Percentiles rank a stretch among this genome's conserved stretches.
Evolutionary conservation across 371 early-diverging fungal genomes (phyloP).

Genomic region (Caulochytrium protostelioides): DNA sequence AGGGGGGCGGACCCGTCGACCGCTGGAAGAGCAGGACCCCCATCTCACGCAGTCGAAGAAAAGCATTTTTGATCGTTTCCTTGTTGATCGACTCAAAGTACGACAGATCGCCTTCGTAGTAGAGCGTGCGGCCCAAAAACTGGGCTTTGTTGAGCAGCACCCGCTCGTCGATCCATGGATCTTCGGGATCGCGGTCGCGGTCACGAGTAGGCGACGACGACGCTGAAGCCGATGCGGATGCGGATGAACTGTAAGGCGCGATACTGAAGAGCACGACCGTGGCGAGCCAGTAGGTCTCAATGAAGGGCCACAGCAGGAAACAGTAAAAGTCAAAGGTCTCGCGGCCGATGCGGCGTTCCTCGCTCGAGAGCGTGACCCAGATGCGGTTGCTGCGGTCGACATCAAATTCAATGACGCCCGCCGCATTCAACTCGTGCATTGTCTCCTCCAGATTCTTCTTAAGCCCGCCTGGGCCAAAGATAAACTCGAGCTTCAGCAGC

Average conservation of each 20-base stretch:
- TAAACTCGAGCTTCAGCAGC: constrained; percentile 59
- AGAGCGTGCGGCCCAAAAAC: constrained; percentile 55
- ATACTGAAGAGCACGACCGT: background rate
- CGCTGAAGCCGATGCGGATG: constrained; percentile 3
- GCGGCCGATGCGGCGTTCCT: constrained; percentile 51
- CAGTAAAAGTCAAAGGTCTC: constrained; percentile 76
- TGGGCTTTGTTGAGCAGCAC: constrained; percentile 46
- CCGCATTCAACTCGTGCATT: constrained; percentile 33
- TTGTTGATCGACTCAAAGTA: constrained; percentile 70
- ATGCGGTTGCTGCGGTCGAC: constrained; percentile 2
- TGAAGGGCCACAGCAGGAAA: constrained; percentile 66
- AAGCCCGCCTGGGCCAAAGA: constrained; percentile 55
- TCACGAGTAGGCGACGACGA: constrained; percentile 3
- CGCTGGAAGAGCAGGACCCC: constrained; percentile 29
- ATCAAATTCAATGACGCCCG: constrained; percentile 13
- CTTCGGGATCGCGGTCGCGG: constrained; percentile 2
- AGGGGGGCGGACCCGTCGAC: no score
- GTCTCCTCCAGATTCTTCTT: constrained; percentile 46
- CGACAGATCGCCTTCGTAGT: constrained; percentile 52
- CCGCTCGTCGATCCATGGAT: constrained; percentile 43
- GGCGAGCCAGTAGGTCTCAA: constrained; percentile 72
- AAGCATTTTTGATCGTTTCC: constrained; percentile 59
- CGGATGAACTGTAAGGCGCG: background rate
- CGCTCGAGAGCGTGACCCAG: constrained; percentile 19
- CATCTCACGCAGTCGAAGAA: constrained; percentile 41